These are phyloP conservation scores for Purshia tridentata DNA, from an alignment of 306 rosid species.

Conservation along the genomic window DNA sequence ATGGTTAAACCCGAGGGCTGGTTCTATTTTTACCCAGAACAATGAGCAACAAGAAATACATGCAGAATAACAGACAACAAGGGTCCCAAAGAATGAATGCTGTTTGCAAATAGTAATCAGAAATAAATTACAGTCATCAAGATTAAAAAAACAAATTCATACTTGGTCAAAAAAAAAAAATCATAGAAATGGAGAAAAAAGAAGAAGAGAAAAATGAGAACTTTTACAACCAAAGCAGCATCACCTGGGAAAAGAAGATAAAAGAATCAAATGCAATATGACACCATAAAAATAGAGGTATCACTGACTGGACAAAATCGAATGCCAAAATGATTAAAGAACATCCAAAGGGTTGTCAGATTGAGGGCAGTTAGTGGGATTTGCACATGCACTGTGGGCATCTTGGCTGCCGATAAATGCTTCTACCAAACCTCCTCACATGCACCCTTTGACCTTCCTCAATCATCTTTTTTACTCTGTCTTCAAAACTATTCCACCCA, in stretches of 20 bases:
- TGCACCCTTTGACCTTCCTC: slow-evolving; percentile 68
- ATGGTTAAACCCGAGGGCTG: neutral
- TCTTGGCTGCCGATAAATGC: slow-evolving; percentile 83
- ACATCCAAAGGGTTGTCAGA: neutral
- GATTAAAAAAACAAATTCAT: neutral
- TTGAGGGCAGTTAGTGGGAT: slow-evolving; percentile 28
- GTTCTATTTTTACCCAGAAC: no score
- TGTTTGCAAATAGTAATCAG: neutral
- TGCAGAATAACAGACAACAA: no score
- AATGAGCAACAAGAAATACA: no score
- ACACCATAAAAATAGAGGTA: neutral
- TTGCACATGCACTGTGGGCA: slow-evolving; percentile 84
- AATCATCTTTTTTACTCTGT: slow-evolving; percentile 82
- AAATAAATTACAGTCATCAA: neutral
- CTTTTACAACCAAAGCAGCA: neutral
- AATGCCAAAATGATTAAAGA: neutral
- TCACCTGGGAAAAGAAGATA: neutral
- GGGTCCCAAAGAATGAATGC: no score
- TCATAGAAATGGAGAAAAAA: no score
- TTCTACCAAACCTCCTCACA: slow-evolving; percentile 61
- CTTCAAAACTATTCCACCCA: slow-evolving; percentile 67
- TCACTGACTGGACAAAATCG: neutral
- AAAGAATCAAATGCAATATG: neutral
- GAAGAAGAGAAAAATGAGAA: neutral
- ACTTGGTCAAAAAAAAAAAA: no score